Conservation (phyloP, 192 early-diverging fungal species). For the Coemansia sp. region DNA sequence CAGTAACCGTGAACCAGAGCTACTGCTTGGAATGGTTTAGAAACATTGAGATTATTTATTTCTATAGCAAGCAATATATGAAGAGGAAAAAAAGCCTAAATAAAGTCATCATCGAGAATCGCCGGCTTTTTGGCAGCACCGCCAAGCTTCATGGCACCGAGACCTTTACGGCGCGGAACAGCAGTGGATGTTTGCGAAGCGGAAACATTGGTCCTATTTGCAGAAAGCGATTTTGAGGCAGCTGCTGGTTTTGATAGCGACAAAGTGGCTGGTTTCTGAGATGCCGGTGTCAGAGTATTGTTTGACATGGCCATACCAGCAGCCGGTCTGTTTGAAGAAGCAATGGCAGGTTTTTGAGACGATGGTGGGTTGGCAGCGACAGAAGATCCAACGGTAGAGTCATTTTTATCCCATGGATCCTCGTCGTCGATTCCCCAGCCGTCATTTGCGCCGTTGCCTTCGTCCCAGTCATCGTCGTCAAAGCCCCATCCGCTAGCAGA, state of each 20-base stretch:
- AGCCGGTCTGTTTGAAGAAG: slow-evolving; percentile 1
- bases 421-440: slow-evolving; percentile 16
- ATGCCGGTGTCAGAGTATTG: neutral
- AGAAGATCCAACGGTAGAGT: neutral
- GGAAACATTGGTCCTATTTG: neutral
- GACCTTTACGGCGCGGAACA: slow-evolving; percentile 35
- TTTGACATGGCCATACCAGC: slow-evolving; percentile 29
- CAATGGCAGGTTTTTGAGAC: no score
- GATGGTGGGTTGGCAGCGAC: no score
- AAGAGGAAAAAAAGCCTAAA: neutral
- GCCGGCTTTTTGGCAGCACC: slow-evolving; percentile 26
- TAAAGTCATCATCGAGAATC: slow-evolving; percentile 10
- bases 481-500: slow-evolving; percentile 28
- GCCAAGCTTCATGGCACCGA: slow-evolving; percentile 50
- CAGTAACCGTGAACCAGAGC: no score
- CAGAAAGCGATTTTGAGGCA: slow-evolving; percentile 3
- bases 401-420: slow-evolving; percentile 25
- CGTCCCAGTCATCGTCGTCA: slow-evolving; percentile 24
- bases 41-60: no score
- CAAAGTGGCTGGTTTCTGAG: neutral
- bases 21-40: no score
- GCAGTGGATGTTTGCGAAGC: slow-evolving; percentile 5
- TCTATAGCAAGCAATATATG: no score
- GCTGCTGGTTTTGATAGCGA: slow-evolving; percentile 12
- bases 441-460: slow-evolving; percentile 11